Percentiles rank a stretch among this genome's conserved stretches.
Conservation (phyloP, 768 basidiomycete genomes). For the Leccinum broughii region DNA sequence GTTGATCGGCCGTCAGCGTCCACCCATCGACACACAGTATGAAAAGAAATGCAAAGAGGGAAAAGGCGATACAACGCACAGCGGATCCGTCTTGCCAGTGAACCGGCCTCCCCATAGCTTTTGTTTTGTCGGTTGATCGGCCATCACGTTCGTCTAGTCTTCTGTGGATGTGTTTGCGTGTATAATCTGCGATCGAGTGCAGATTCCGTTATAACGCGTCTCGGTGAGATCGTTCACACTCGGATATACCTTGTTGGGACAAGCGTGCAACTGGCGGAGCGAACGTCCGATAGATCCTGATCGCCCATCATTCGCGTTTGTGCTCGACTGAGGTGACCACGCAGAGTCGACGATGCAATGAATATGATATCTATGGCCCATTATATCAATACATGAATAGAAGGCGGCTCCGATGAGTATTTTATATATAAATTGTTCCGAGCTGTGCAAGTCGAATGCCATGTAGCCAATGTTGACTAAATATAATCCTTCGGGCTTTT, state of each 20-base stretch:
- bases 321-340: neutral
- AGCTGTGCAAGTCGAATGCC: slow-evolving; percentile 3
- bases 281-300: neutral
- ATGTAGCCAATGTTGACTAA: slow-evolving; percentile 3
- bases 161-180: neutral
- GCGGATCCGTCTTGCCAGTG: slow-evolving; percentile 80
- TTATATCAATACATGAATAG: slow-evolving; percentile 7
- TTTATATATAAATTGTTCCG: slow-evolving; percentile 5
- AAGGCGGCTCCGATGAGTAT: neutral
- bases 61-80: slow-evolving; percentile 8
- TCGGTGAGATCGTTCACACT: slow-evolving; percentile 1
- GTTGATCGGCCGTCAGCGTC: slow-evolving; percentile 2
- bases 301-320: neutral
- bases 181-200: neutral
- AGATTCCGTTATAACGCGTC: neutral
- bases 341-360: neutral
- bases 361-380: neutral
- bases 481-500: slow-evolving; percentile 5
- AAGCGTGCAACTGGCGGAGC: neutral
- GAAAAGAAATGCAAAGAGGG: neutral
- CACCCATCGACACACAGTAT: neutral
- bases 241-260: neutral
- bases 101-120: slow-evolving; percentile 91
- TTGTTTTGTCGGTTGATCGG: slow-evolving; percentile 53
- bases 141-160: slow-evolving; percentile 27